phyloP scores from a whole-genome alignment of 192 early-diverging fungal genomes.

The Phlyctochytrium planicorne region DNA sequence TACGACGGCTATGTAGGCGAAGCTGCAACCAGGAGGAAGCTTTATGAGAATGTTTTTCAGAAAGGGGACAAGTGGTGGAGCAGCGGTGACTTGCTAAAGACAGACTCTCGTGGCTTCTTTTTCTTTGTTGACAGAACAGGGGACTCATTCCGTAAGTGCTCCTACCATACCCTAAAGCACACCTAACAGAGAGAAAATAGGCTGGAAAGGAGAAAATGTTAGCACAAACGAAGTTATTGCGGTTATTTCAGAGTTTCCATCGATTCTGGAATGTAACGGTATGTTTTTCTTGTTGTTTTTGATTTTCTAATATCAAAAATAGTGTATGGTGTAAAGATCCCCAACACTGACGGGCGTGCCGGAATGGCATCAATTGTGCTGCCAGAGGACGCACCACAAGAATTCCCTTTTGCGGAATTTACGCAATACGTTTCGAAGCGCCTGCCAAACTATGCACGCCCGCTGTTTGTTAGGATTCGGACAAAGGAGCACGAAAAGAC shows the following conservation, averaged over 20 bases:
- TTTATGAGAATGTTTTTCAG: constrained; percentile 50
- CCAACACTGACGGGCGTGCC: constrained; percentile 29
- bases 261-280: constrained; percentile 52
- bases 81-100: constrained; percentile 61
- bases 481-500: constrained; percentile 18
- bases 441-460: constrained; percentile 23
- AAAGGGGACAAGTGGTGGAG: constrained; percentile 64
- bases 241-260: constrained; percentile 47
- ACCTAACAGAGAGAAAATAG: constrained; percentile 47
- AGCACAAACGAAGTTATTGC: constrained; percentile 63
- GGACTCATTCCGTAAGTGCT: constrained; percentile 71
- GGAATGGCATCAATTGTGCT: constrained; percentile 29
- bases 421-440: neutral
- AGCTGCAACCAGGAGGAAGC: constrained; percentile 29
- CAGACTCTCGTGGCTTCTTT: constrained; percentile 49
- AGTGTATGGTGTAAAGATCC: constrained; percentile 29
- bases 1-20: constrained; percentile 34
- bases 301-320: constrained; percentile 5
- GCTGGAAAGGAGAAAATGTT: constrained; percentile 56
- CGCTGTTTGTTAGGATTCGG: constrained; percentile 17
- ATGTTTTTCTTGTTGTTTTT: constrained; percentile 1
- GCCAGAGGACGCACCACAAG: neutral
- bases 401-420: constrained; percentile 12
- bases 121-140: constrained; percentile 71
- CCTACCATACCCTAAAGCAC: constrained; percentile 61